A percentile compares a stretch with the other conserved stretches of the same genome.
Conservation (phyloP, 345 rosid genomes). For the Angophora floribunda region DNA sequence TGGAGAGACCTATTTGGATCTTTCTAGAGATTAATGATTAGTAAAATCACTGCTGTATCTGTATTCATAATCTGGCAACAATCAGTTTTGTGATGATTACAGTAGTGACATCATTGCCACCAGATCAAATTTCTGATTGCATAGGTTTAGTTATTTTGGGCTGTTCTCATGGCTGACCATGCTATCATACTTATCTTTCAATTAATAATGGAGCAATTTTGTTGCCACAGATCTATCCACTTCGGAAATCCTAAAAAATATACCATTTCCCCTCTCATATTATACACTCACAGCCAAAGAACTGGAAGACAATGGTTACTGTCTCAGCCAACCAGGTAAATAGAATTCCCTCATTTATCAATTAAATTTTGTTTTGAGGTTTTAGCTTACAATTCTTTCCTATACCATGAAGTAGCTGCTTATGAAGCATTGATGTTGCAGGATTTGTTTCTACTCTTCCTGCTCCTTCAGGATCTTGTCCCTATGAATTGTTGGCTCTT, state of each 20-base stretch:
- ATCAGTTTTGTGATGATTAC: background rate
- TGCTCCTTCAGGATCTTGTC: constrained; percentile 50
- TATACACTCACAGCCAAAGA: constrained; percentile 68
- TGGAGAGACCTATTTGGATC: background rate
- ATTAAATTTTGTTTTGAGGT: background rate
- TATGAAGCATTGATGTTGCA: constrained; percentile 11
- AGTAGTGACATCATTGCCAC: background rate
- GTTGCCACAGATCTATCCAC: constrained; percentile 12
- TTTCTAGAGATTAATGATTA: background rate
- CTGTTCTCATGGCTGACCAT: background rate
- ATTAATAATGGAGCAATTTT: constrained; percentile 13
- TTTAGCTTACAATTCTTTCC: background rate
- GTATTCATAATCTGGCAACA: background rate
- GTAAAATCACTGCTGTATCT: background rate
- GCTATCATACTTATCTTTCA: background rate
- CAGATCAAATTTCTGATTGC: background rate
- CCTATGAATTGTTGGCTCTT: constrained; percentile 62
- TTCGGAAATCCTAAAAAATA: constrained; percentile 33
- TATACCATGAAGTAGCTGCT: background rate
- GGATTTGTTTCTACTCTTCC: constrained; percentile 66
- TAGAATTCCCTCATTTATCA: background rate
- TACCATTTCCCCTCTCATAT: constrained; percentile 76
- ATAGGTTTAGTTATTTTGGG: background rate
- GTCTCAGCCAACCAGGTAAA: constrained; percentile 47
- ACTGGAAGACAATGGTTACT: constrained; percentile 76